Percentiles rank a stretch among this genome's conserved stretches.
These are phyloP conservation scores for Singerocomus inundabilis DNA, from an alignment of 1,284 basidiomycete genomes.

Conservation along the genomic window DNA sequence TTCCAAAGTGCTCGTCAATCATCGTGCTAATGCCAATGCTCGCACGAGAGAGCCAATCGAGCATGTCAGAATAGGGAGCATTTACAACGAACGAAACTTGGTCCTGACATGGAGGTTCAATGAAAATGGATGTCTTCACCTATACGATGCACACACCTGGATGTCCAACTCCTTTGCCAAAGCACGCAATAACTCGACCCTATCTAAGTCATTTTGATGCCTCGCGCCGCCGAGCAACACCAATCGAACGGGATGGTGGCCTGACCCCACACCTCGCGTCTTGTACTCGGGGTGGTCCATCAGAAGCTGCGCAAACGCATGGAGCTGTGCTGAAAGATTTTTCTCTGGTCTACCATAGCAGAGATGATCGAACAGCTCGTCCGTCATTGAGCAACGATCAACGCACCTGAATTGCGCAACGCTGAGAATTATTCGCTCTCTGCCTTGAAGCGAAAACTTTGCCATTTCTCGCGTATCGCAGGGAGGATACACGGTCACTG, in stretches of 20 bases:
- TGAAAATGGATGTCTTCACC: neutral
- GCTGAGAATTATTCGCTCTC: constrained; percentile 75
- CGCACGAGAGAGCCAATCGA: constrained; percentile 67
- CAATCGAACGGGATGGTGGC: constrained; percentile 44
- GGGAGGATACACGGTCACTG: constrained; percentile 80
- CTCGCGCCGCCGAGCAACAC: constrained; percentile 85
- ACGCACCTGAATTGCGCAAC: constrained; percentile 88
- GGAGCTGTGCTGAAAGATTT: constrained; percentile 83
- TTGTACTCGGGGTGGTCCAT: constrained; percentile 58
- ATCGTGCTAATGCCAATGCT: constrained; percentile 94
- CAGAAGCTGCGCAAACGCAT: constrained; percentile 65
- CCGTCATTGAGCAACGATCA: neutral
- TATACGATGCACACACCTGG: constrained; percentile 43
- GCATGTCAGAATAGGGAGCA: constrained; percentile 72
- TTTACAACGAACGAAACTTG: constrained; percentile 83
- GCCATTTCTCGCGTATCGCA: constrained; percentile 84
- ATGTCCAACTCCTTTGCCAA: constrained; percentile 68
- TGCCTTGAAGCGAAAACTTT: constrained; percentile 56
- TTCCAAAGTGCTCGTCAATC: constrained; percentile 99
- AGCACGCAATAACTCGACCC: constrained; percentile 61
- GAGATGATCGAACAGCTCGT: neutral
- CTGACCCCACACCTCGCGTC: constrained; percentile 6
- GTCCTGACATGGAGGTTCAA: constrained; percentile 41
- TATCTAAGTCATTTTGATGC: constrained; percentile 69
- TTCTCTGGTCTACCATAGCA: constrained; percentile 78